Evolutionary conservation across 345 rosid species (phyloP), one percentile per base, ranked within the genome.

Genomic region (Nephelium lappaceum): DNA sequence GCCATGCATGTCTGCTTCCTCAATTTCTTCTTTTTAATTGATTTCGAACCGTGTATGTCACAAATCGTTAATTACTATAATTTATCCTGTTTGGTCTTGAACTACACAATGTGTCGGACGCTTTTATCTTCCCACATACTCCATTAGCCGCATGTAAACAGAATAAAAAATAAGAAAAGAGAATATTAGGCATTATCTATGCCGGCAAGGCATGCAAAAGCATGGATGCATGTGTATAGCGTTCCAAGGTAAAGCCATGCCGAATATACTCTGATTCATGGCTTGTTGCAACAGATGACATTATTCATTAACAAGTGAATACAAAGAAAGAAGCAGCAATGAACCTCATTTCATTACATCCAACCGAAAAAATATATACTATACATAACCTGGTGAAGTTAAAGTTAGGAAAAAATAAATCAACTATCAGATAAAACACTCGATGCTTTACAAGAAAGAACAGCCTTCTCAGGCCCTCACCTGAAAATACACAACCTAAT

Each of bases 331-430:
- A 21, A 31, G 49, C 24, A 67, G 7, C n/a, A 51, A 38, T 70
- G 41, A 36, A 77, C 63, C 14, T 71, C 55, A 1, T 62, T 74
- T 75, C 41, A 55, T 57, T 75, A 64, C 51, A 75, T 78, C 70
- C 76, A 43, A 36, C 21, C 51, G 39, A 51, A n/a, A 27, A 64
- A 65, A 63, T 39, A 72, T 41, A 76, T 57, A 27, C 51, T 45
- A 77, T 57, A 81, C 74, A 77, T 81, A 49, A 64, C 65, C 36
- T 12, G 63, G 47, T 49, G 47, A 69, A 66, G 11, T 9, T 43
- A 79, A 76, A 58, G 77, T 75, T 65, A 81, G 76, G 72, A 70
- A 81, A 69, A 81, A 72, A 77, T 31, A 69, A 83, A 79, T 62
- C 38, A 55, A 38, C 45, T 53, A 51, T 11, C 45, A 38, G 65